These are phyloP conservation scores for Cladobotryum mycophilum DNA, from an alignment of 2,329 filamentous ascomycete species.

Conservation along the genomic window DNA sequence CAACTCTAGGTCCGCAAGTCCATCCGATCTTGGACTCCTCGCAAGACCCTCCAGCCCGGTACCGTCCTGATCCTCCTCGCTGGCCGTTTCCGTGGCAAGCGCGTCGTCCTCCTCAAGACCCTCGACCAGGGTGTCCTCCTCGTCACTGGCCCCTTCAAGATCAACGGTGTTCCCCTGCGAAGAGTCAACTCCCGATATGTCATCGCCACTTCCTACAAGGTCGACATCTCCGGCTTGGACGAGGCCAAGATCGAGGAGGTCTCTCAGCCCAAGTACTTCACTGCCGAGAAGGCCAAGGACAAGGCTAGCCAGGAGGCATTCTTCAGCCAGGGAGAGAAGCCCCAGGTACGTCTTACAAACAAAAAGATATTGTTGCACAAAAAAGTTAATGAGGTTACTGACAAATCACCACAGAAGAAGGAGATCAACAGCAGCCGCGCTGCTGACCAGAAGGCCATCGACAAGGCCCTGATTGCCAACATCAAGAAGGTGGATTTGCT, in stretches of 20 bases:
- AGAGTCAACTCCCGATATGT: conserved; percentile 91
- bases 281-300: conserved; percentile 88
- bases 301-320: conserved; percentile 98
- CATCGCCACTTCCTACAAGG: conserved; percentile 81
- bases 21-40: conserved; percentile 78
- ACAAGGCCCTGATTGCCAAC: conserved; percentile 89
- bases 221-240: conserved; percentile 82
- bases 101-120: conserved; percentile 96
- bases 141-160: conserved; percentile 99
- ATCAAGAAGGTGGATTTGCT: conserved; percentile 99
- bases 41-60: conserved; percentile 85
- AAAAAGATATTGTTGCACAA: no score
- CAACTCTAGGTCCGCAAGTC: conserved; percentile 81
- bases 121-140: conserved; percentile 97
- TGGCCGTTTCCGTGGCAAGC: conserved; percentile 99
- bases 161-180: conserved; percentile 98
- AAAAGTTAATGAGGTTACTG: conserved; percentile 13
- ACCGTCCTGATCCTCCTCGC: conserved; percentile 98
- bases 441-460: conserved; percentile 96
- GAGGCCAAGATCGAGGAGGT: conserved; percentile 80
- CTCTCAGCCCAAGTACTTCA: conserved; percentile 83
- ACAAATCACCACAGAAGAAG: conserved; percentile 72
- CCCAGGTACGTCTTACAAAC: conserved; percentile 61
- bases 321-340: conserved; percentile 99
- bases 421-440: conserved; percentile 84